phyloP scores from a whole-genome alignment of 2,329 filamentous ascomycete genomes.

The Cercospora sesami region DNA sequence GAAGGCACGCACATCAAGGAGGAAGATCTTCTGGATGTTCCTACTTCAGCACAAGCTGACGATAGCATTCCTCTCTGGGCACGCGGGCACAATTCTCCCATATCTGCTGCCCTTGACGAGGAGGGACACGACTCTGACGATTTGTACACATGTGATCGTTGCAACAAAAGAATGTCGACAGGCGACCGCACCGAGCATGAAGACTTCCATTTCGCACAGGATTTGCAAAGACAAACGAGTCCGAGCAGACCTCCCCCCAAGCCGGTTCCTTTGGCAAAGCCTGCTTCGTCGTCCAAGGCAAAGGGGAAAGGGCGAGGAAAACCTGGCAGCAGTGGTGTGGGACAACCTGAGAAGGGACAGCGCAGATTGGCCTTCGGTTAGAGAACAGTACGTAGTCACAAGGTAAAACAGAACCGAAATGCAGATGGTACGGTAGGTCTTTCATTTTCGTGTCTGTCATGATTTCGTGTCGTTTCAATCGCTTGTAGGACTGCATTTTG shows the following conservation, averaged over 20 bases:
- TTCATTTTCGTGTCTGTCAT: not conserved
- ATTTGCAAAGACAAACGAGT: slow-evolving; percentile 66
- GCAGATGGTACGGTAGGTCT: not conserved
- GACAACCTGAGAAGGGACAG: slow-evolving; percentile 46
- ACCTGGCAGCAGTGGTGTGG: slow-evolving; percentile 35
- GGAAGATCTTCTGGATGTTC: slow-evolving; percentile 9
- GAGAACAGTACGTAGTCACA: slow-evolving; percentile 6
- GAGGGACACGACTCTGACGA: slow-evolving; percentile 25
- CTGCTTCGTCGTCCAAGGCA: slow-evolving; percentile 26
- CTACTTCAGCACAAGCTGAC: slow-evolving; percentile 16
- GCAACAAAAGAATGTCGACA: slow-evolving; percentile 59
- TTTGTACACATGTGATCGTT: slow-evolving; percentile 62
- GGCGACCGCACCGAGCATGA: slow-evolving; percentile 71
- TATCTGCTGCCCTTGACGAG: not conserved
- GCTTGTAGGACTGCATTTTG: not conserved
- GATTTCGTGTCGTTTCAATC: not conserved
- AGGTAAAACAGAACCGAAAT: not conserved
- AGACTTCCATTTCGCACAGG: slow-evolving; percentile 93
- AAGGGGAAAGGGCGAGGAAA: slow-evolving; percentile 40
- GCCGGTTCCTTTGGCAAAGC: slow-evolving; percentile 20
- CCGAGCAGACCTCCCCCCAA: slow-evolving; percentile 28
- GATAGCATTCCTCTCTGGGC: slow-evolving; percentile 18
- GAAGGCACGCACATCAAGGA: slow-evolving; percentile 10
- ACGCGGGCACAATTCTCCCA: slow-evolving; percentile 7
- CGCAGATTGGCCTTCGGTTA: slow-evolving; percentile 48